Conservation (phyloP, 768 basidiomycete species). For the Rhodocollybia butyracea region DNA sequence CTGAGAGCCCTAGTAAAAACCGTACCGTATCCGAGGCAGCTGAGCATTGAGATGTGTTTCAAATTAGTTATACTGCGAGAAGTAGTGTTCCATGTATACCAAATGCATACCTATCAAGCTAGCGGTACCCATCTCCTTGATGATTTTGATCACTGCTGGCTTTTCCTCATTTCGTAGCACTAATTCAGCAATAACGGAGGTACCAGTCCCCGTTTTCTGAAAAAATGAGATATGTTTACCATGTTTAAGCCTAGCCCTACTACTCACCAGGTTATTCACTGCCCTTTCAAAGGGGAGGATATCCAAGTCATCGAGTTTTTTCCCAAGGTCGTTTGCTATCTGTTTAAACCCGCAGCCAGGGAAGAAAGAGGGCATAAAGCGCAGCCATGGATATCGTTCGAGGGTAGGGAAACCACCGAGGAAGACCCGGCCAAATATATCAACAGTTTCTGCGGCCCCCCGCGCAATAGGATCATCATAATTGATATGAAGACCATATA, state of each 20-base stretch:
- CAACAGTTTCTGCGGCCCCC: not conserved
- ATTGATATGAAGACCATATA: not conserved
- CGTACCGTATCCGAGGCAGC: not conserved
- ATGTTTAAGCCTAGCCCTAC: not conserved
- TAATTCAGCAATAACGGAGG: not conserved
- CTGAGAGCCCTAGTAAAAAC: not conserved
- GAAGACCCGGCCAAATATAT: not conserved
- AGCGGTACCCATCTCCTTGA: not conserved
- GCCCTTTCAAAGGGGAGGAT: not conserved
- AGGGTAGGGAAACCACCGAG: not conserved
- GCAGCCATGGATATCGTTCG: not conserved
- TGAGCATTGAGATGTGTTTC: not conserved
- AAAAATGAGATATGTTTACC: not conserved
- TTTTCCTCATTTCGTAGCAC: not conserved
- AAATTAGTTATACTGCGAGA: not conserved
- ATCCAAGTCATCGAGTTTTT: not conserved
- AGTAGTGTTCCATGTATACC: not conserved
- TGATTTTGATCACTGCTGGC: not conserved
- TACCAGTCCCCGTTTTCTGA: not conserved
- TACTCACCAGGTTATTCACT: not conserved
- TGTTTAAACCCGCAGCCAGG: not conserved
- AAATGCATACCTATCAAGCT: not conserved
- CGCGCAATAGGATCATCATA: not conserved
- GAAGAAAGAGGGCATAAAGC: constrained; percentile 1
- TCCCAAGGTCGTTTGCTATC: not conserved